Evolutionary conservation across 208 protist genomes (phyloP).

Genomic region (Acanthamoeba triangularis): DNA sequence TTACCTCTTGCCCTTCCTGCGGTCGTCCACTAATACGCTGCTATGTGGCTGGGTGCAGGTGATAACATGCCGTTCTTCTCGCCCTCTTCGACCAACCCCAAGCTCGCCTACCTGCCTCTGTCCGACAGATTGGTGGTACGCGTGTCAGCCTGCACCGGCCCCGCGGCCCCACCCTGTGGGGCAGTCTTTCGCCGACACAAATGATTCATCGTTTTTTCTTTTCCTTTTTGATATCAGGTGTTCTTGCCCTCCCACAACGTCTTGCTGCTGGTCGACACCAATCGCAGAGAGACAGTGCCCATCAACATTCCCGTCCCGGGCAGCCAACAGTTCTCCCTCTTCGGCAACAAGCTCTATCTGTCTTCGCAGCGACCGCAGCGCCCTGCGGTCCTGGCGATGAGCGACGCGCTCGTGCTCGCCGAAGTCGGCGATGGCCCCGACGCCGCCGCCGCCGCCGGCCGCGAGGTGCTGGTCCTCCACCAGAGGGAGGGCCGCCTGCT

Average conservation of each 20-base stretch:
- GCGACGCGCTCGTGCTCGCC: neutral
- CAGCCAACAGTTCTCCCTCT: constrained; percentile 53
- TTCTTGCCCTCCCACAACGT: constrained; percentile 70
- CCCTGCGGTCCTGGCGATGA: neutral
- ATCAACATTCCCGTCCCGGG: constrained; percentile 66
- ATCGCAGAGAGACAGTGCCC: constrained; percentile 22
- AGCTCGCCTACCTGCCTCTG: constrained; percentile 17
- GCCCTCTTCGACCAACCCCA: constrained; percentile 47
- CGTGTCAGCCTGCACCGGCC: neutral
- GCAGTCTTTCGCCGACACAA: too few relatives aligned
- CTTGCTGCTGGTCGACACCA: constrained; percentile 54
- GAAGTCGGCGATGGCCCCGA: neutral
- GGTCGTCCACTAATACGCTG: neutral
- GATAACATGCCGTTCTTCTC: constrained; percentile 74
- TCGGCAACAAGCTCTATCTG: constrained; percentile 69
- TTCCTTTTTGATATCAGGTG: neutral
- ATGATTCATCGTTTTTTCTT: neutral
- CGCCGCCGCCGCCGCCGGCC: neutral
- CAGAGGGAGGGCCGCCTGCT: constrained; percentile 49
- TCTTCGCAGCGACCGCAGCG: constrained; percentile 3
- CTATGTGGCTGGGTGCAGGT: neutral
- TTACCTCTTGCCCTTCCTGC: neutral
- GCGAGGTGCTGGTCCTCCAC: constrained; percentile 44
- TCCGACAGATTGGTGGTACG: constrained; percentile 30
- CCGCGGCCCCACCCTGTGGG: too few relatives aligned